A percentile compares a stretch with the other conserved stretches of the same genome.
Evolutionary conservation across 192 early-diverging fungal species (phyloP).

Genomic region (Entophlyctis luteolus): DNA sequence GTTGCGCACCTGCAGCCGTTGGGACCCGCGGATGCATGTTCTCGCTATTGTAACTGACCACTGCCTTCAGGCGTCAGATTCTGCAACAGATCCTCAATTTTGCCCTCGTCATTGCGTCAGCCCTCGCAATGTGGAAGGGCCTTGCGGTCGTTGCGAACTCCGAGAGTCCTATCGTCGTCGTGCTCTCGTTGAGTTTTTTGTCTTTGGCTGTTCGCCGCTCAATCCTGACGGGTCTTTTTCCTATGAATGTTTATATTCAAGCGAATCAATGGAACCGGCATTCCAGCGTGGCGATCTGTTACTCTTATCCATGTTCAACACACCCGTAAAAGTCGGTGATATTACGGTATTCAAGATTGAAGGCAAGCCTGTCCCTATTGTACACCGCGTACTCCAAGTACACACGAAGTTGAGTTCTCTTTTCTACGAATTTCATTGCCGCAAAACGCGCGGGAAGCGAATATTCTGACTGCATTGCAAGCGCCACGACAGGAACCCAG

Average conservation of each 20-base stretch:
- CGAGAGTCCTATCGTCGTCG: conserved; percentile 96
- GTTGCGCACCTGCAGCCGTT: neutral
- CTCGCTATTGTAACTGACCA: neutral
- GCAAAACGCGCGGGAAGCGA: neutral
- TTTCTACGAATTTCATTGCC: neutral
- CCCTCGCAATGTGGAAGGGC: conserved; percentile 96
- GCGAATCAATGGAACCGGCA: conserved; percentile 96
- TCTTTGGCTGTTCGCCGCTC: too few species aligned
- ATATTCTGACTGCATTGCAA: too few species aligned
- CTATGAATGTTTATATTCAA: conserved; percentile 20
- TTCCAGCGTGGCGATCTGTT: conserved; percentile 91
- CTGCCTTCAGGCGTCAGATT: conserved; percentile 34
- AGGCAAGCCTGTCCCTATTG: conserved; percentile 88
- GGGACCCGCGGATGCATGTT: neutral
- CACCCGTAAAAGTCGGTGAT: conserved; percentile 81
- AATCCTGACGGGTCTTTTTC: neutral
- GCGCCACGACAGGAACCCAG: conserved; percentile 66
- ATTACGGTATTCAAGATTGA: conserved; percentile 91
- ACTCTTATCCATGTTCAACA: conserved; percentile 70
- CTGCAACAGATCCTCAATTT: conserved; percentile 78
- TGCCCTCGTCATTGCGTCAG: conserved; percentile 82
- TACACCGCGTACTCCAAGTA: conserved; percentile 90
- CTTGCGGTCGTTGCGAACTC: conserved; percentile 78
- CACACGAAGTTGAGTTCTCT: conserved; percentile 68
- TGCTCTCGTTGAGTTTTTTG: conserved; percentile 64